A percentile compares a stretch with the other conserved stretches of the same genome.
Conservation (phyloP, 352 stramenopile genomes). For the Phytophthora brassicae region DNA sequence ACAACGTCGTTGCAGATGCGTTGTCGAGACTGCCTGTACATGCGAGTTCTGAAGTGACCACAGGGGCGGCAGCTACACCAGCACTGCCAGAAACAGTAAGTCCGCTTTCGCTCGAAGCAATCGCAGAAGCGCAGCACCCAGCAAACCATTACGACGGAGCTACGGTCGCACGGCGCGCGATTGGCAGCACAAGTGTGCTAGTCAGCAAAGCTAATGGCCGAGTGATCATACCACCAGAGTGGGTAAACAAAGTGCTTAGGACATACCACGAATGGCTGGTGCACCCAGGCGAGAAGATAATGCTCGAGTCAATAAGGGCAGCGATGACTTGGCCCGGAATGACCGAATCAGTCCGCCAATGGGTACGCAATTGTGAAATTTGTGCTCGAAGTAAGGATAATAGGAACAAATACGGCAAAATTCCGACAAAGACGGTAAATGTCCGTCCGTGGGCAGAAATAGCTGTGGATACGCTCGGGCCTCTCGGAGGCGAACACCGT, state of each 20-base stretch:
- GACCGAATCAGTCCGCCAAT: neutral
- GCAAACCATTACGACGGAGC: no score
- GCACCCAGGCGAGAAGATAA: neutral
- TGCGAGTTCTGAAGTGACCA: no score
- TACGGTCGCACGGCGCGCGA: no score
- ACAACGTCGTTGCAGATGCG: constrained; percentile 7
- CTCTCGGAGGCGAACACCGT: neutral
- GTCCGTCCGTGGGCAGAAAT: constrained; percentile 7
- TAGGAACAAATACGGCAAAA: neutral
- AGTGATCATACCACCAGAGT: no score
- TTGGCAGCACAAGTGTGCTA: no score
- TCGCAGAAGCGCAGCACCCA: no score
- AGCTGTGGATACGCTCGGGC: neutral
- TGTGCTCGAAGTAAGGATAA: neutral
- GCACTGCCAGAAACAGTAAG: no score
- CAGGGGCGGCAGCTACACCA: no score
- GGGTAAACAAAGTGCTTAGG: no score
- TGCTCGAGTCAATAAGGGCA: constrained; percentile 1
- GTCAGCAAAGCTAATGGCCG: no score
- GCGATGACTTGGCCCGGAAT: constrained; percentile 1
- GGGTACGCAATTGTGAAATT: neutral
- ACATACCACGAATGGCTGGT: neutral
- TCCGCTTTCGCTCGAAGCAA: no score
- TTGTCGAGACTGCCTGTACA: neutral
- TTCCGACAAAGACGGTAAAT: neutral